Evolutionary conservation across 2,329 filamentous ascomycete species (phyloP).

Genomic region (Amauroascus verrucosus): DNA sequence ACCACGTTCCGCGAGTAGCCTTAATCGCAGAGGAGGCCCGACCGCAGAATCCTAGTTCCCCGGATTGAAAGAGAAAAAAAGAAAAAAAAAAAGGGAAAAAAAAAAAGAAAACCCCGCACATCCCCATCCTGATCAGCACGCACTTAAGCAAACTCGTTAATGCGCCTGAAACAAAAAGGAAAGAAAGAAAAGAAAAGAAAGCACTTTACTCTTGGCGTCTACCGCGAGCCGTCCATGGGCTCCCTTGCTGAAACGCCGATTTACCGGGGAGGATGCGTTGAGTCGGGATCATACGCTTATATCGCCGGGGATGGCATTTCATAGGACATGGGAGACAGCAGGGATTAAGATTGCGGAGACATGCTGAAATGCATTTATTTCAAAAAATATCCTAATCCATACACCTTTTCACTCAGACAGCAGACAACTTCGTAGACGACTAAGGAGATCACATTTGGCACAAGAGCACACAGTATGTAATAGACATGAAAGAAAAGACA

Average conservation of each 20-base stretch:
- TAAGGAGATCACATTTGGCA: neutral
- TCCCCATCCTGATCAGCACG: neutral
- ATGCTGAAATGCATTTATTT: constrained; percentile 4
- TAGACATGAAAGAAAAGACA: neutral
- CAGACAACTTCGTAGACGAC: constrained; percentile 1
- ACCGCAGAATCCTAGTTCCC: too few relatives aligned
- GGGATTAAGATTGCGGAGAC: neutral
- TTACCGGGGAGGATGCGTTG: neutral
- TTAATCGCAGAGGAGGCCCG: too few relatives aligned
- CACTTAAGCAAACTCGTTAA: neutral
- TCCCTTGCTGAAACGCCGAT: neutral
- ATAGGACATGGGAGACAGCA: neutral
- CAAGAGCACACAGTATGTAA: neutral
- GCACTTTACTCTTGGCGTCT: neutral
- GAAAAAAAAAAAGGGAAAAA: neutral
- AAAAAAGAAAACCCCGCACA: neutral
- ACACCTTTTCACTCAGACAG: constrained; percentile 3
- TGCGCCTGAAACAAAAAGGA: neutral
- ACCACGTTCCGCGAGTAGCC: too few relatives aligned
- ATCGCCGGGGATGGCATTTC: too few relatives aligned
- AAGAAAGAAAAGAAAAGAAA: neutral
- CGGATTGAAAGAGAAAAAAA: too few relatives aligned
- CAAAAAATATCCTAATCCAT: constrained; percentile 1
- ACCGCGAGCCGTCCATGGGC: neutral
- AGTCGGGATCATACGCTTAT: too few relatives aligned